Base-by-base conservation (phyloP, 805 yeast species). In the Ogataea sp. region DNA sequence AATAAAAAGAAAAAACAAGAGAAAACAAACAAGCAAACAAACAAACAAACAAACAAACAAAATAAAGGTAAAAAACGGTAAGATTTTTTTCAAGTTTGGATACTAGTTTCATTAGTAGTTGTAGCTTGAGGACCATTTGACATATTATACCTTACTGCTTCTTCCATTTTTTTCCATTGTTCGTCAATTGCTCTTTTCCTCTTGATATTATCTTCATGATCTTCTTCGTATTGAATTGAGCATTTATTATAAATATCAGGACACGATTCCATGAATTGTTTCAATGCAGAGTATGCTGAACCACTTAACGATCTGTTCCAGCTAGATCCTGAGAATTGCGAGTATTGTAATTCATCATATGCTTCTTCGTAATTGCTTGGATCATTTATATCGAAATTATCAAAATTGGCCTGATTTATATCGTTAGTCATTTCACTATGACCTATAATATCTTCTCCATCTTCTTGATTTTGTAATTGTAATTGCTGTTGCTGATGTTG, bases 221-320 rank as follows among this genome's bases (percentile, higher is more conserved):
- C 78, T 50, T 86, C 86, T 50, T 87, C 82, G 59, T 88, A 88
- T 45, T 85, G 62, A 51, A 85, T 73, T n/a, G 94, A 83, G 57
- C 97, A 90, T 56, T 88, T 89, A 58, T 89, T 96, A 61, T 86
- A 93, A 20, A 90, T 68, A 8, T 81, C 80, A 14, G 96, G 95
- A 58, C 89, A 89, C 38, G 93, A 82, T 53, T 90, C 97, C 79
- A 89, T 78, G 55, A 93, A 89, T 40, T 86, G 82, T 59, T 88
- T 88, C 51, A 93, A 69, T 0, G 97, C 96, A 42, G 83, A 84
- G 64, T 78, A 88, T 2, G 96, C 94, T 70, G 90, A 75, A 36
- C 86, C 79, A 49, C 90, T 93, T 33, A 93, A 89, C 29, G 95
- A 87, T 52, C 93, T 75, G 61, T 93, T 93, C 98, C 98, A 93